Conservation (phyloP, 2,329 filamentous ascomycete species). For the Beauveria medogensis region DNA sequence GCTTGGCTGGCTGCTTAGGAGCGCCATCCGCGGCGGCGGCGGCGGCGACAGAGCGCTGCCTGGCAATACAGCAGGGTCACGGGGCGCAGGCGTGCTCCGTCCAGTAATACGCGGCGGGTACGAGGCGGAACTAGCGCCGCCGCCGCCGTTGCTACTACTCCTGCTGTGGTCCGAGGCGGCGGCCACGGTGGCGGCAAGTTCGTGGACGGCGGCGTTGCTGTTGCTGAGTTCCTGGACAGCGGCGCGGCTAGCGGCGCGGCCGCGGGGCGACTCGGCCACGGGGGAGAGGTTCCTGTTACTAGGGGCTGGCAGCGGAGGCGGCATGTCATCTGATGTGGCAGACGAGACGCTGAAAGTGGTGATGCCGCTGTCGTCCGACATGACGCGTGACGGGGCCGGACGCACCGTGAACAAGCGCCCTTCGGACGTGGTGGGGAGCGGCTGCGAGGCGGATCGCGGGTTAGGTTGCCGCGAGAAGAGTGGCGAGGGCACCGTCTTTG, state of each 20-base stretch:
- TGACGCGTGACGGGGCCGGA: conserved; percentile 16
- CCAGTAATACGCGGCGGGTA: conserved; percentile 26
- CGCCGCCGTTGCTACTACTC: background rate
- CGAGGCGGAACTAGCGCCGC: conserved; percentile 5
- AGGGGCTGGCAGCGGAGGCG: conserved; percentile 11
- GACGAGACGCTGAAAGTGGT: conserved; percentile 25
- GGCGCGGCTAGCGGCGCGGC: conserved; percentile 14
- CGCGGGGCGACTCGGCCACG: conserved; percentile 38
- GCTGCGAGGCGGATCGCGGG: conserved; percentile 7
- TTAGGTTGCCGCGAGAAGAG: conserved; percentile 9
- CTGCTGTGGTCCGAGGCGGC: background rate
- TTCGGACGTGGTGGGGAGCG: background rate
- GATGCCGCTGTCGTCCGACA: conserved; percentile 26
- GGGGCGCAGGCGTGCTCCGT: conserved; percentile 9
- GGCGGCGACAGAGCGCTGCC: conserved; percentile 24
- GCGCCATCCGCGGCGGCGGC: conserved; percentile 26
- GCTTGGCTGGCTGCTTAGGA: conserved; percentile 21
- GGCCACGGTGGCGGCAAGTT: background rate
- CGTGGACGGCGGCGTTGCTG: background rate
- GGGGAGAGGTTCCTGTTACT: conserved; percentile 34
- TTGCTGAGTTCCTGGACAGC: background rate
- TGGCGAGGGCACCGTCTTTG: conserved; percentile 11
- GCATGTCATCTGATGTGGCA: conserved; percentile 13
- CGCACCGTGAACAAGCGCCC: background rate
- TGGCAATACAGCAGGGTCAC: background rate